These are phyloP conservation scores for Nakazawaea ambrosiae DNA, from an alignment of 805 yeast genomes.

Conservation along the genomic window DNA sequence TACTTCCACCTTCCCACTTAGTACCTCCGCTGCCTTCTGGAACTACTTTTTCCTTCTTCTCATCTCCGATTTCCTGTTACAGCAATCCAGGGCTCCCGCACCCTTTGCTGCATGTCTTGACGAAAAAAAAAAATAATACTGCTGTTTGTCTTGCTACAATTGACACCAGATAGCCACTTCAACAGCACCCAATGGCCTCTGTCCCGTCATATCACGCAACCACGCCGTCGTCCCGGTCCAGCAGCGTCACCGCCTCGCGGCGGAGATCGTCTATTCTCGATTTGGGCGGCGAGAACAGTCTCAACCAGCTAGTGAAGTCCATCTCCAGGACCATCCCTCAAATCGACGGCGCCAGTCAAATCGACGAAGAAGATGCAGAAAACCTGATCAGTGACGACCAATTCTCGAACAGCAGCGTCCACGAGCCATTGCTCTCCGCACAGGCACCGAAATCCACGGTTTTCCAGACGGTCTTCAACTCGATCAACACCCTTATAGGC, in stretches of 20 bases:
- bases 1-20: too few relatives aligned
- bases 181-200: too few relatives aligned
- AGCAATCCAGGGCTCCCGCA: too few relatives aligned
- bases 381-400: neutral
- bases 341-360: neutral
- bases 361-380: neutral
- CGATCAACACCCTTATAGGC: constrained; percentile 71
- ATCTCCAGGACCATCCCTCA: neutral
- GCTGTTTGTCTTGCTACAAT: too few relatives aligned
- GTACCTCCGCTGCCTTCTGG: too few relatives aligned
- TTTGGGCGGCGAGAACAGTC: constrained; percentile 28
- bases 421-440: neutral
- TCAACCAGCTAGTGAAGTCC: constrained; percentile 22
- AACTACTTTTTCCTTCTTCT: too few relatives aligned
- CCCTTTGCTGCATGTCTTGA: too few relatives aligned
- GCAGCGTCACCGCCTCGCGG: neutral
- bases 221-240: too few relatives aligned
- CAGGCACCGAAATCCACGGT: constrained; percentile 41
- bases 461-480: constrained; percentile 71
- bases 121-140: too few relatives aligned
- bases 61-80: too few relatives aligned
- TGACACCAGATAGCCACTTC: too few relatives aligned
- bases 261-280: constrained; percentile 28
- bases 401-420: neutral
- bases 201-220: too few relatives aligned